Percentiles rank a stretch among this genome's conserved stretches.
These are phyloP conservation scores for Arabis alpina DNA, from an alignment of 345 rosid species.

Conservation along the genomic window DNA sequence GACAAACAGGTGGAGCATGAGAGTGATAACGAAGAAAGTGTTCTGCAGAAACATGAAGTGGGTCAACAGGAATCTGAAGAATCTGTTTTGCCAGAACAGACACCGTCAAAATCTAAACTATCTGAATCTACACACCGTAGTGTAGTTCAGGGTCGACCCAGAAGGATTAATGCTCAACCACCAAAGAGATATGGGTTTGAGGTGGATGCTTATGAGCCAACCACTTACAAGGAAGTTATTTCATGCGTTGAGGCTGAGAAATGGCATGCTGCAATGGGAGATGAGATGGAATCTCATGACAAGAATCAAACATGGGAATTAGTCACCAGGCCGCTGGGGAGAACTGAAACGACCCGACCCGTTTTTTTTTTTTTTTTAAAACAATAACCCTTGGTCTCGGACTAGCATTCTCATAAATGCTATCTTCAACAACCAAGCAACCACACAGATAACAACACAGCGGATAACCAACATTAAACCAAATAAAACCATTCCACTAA, in stretches of 20 bases:
- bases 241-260: not conserved
- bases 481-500: no score
- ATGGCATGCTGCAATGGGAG: not conserved
- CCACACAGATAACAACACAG: no score
- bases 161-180: not conserved
- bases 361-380: no score
- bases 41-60: not conserved
- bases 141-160: not conserved
- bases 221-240: not conserved
- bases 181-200: not conserved
- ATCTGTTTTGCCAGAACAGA: not conserved
- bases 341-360: no score
- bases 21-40: not conserved
- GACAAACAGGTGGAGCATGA: not conserved
- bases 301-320: not conserved
- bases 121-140: not conserved
- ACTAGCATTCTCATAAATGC: no score
- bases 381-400: no score
- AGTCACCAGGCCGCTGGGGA: not conserved
- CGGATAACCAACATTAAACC: no score
- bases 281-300: not conserved
- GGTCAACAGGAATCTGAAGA: not conserved
- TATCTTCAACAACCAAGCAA: no score
- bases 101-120: no score
- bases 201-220: no score